phyloP scores from a whole-genome alignment of 2,329 filamentous ascomycete genomes.

The Trichoderma semiorbis region DNA sequence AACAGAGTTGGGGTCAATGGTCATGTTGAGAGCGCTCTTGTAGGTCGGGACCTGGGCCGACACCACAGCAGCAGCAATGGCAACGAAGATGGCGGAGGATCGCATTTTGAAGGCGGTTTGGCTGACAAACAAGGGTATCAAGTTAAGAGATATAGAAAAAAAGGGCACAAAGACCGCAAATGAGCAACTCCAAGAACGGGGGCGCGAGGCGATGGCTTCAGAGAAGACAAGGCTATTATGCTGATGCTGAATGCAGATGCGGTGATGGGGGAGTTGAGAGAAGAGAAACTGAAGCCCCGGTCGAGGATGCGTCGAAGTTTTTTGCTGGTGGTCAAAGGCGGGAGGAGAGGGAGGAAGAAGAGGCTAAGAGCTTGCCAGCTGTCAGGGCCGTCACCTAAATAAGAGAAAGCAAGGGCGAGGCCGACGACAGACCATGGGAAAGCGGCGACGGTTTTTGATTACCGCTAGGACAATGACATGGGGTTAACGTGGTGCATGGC shows the following conservation, averaged over 20 bases:
- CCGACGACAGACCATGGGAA: constrained; percentile 18
- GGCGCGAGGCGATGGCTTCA: constrained; percentile 1
- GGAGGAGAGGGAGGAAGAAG: constrained; percentile 10
- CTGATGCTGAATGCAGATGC: constrained; percentile 18
- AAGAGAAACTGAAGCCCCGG: not conserved
- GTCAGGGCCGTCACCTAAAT: constrained; percentile 19
- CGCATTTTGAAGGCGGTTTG: constrained; percentile 38
- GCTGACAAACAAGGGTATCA: constrained; percentile 13
- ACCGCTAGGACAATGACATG: constrained; percentile 8
- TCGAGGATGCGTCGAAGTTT: not conserved
- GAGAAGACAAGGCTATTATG: constrained; percentile 17
- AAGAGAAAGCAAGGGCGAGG: constrained; percentile 20
- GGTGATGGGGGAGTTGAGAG: constrained; percentile 16
- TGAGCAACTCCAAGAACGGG: constrained; percentile 8
- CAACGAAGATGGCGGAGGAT: constrained; percentile 38
- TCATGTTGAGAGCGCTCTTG: constrained; percentile 40
- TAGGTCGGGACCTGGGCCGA: constrained; percentile 45
- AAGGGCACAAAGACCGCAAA: constrained; percentile 4
- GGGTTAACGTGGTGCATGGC: constrained; percentile 4
- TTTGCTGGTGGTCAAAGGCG: constrained; percentile 1
- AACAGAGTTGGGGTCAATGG: constrained; percentile 39
- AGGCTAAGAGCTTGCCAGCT: constrained; percentile 8
- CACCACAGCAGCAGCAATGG: constrained; percentile 43
- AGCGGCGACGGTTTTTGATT: constrained; percentile 18
- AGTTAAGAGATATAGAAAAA: not conserved